Conservation (phyloP, 805 yeast species). For the Metschnikowia santaceciliae region DNA sequence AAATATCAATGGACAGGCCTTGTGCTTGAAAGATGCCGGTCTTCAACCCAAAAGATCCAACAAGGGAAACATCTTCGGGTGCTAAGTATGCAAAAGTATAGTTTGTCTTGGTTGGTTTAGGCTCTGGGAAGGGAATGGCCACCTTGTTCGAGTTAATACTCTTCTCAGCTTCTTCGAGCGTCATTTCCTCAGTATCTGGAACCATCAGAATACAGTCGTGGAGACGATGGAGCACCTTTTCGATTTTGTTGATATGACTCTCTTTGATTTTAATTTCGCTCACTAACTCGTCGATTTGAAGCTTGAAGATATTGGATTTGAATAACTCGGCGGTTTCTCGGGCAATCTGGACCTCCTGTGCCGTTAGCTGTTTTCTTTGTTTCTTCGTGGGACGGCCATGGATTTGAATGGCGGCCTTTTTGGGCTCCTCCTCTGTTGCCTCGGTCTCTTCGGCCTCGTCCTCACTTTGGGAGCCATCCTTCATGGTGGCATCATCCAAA, state of each 20-base stretch:
- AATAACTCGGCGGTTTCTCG: constrained; percentile 92
- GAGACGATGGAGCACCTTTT: constrained; percentile 69
- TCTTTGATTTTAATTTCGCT: constrained; percentile 77
- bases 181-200: constrained; percentile 46
- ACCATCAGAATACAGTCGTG: constrained; percentile 64
- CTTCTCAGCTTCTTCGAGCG: constrained; percentile 57
- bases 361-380: constrained; percentile 43
- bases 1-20: constrained; percentile 71
- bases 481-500: background rate
- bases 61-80: constrained; percentile 73
- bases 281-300: constrained; percentile 89
- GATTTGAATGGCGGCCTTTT: constrained; percentile 3
- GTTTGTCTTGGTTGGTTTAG: constrained; percentile 71
- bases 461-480: constrained; percentile 1
- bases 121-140: constrained; percentile 83
- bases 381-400: constrained; percentile 29
- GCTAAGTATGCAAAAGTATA: constrained; percentile 65
- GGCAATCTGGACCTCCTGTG: constrained; percentile 87
- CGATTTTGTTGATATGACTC: constrained; percentile 58
- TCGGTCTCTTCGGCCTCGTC: constrained; percentile 12
- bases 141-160: constrained; percentile 50
- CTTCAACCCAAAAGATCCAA: constrained; percentile 87
- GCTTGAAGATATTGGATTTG: constrained; percentile 91
- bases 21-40: constrained; percentile 65
- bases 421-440: background rate